Evolutionary conservation across 2,329 filamentous ascomycete species (phyloP).

Genomic region (Trichoderma semiorbis): DNA sequence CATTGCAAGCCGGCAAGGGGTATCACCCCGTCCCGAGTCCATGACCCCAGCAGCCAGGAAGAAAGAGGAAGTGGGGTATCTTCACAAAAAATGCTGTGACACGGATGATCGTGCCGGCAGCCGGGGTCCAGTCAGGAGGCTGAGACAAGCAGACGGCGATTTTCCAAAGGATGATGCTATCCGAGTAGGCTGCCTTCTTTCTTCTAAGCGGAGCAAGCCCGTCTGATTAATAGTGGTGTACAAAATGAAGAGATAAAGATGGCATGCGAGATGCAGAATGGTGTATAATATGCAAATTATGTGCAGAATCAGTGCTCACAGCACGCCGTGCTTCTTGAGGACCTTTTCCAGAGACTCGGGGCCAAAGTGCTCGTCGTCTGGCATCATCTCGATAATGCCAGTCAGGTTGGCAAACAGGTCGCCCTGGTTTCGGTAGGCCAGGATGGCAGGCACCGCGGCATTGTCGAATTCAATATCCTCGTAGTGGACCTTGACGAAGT

Average conservation of each 20-base stretch:
- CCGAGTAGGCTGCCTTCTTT: neutral
- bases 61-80: slow-evolving; percentile 12
- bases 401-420: slow-evolving; percentile 89
- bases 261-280: neutral
- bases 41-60: slow-evolving; percentile 6
- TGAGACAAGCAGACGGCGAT: neutral
- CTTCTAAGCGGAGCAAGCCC: neutral
- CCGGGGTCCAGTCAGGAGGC: neutral
- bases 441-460: slow-evolving; percentile 78
- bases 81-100: slow-evolving; percentile 1
- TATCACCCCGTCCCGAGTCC: neutral
- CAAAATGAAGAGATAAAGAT: neutral
- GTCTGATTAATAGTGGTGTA: slow-evolving; percentile 1
- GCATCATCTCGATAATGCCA: slow-evolving; percentile 82
- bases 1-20: neutral
- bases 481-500: slow-evolving; percentile 88
- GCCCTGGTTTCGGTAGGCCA: slow-evolving; percentile 82
- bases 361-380: slow-evolving; percentile 60
- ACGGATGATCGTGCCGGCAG: neutral
- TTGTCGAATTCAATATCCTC: slow-evolving; percentile 93
- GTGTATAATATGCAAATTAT: neutral
- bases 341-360: slow-evolving; percentile 51
- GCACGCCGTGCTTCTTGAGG: slow-evolving; percentile 50
- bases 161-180: neutral
- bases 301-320: slow-evolving; percentile 36